Base-by-base conservation (phyloP, 2,329 filamentous ascomycete genomes). In the Myriosclerotinia scirpicola region DNA sequence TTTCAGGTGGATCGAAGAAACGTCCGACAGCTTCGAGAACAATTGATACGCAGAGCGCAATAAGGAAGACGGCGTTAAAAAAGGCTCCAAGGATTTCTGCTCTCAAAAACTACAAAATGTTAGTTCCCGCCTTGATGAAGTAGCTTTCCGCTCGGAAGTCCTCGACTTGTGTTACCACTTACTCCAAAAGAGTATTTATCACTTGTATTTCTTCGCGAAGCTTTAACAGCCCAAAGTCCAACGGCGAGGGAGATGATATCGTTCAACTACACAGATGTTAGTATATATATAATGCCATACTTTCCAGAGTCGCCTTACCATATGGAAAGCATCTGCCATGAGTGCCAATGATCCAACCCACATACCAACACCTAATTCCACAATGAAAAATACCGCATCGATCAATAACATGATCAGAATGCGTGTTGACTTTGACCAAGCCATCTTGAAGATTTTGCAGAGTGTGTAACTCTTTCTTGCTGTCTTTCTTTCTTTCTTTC, bases 311-410 rank as follows among this genome's bases (percentile, higher is more conserved):
- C 40, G 59, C 78, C 84, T 73, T 76, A 92, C 90, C 95, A 99
- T 99, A 80, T 99, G 95, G 79, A 99, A 99, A 68, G 95, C 93
- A 81, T 99, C 95, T 64, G 95, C 95, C 76, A 96, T 93, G 67
- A 99, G 85, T 48, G 95, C 95, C 73, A 99, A 85, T 22, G 95
- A 98, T 76, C 93, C 90, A 68, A 96, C 92, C 70, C 89, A 82
- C 82, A 97, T 92, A 69, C 95, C 94, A 69, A 90, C 87, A 67
- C 90, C 87, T 69, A 99, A 81, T 80, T 99, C 95, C 67, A 98
- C 81, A 58, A 97, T 79, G 80, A 99, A 97, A 82, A 99, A 99
- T 52, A 85, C 84, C 63, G 88, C 84, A 80, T 98, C 94, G 76
- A 99, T 96, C 70, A 82, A 90, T 77, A 99, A 87, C 84, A 99